Conservation (phyloP, 2,329 filamentous ascomycete genomes). For the Aureobasidium zeae region DNA sequence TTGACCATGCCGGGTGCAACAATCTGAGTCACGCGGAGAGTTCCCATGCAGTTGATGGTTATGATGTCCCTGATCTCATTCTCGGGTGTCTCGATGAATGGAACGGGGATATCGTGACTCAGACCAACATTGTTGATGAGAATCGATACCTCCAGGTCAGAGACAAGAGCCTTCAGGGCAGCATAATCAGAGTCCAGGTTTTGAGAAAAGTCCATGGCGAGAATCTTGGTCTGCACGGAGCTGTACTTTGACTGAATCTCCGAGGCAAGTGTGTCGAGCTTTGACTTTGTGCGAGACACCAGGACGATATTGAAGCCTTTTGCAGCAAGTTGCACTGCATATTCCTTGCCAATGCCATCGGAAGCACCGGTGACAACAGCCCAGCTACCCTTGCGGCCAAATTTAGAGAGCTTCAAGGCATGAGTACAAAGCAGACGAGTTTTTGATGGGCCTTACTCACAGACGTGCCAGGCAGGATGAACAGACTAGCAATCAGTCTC, state of each 20-base stretch:
- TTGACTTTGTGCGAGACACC: conserved; percentile 88
- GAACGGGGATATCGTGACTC: conserved; percentile 84
- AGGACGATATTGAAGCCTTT: conserved; percentile 94
- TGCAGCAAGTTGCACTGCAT: conserved; percentile 75
- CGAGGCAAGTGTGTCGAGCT: conserved; percentile 66
- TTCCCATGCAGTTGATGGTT: conserved; percentile 89
- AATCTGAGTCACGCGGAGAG: conserved; percentile 76
- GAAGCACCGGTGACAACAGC: conserved; percentile 90
- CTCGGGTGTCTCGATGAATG: conserved; percentile 70
- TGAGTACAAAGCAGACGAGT: no score
- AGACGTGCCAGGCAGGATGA: conserved; percentile 40
- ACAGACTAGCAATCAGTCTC: conserved; percentile 39
- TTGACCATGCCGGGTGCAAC: conserved; percentile 76
- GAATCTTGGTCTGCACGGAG: conserved; percentile 60
- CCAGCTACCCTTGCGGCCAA: conserved; percentile 87
- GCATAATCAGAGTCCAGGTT: conserved; percentile 75
- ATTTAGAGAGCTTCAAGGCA: conserved; percentile 69
- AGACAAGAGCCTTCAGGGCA: conserved; percentile 57
- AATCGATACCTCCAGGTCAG: conserved; percentile 71
- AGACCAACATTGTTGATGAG: conserved; percentile 96
- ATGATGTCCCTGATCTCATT: conserved; percentile 83
- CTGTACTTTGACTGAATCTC: conserved; percentile 66
- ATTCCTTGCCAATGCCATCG: conserved; percentile 95
- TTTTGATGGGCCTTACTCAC: conserved; percentile 32
- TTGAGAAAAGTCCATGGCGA: conserved; percentile 85